Conservation (phyloP, 1,139 yeast species). For the Taiozyma onychis region DNA sequence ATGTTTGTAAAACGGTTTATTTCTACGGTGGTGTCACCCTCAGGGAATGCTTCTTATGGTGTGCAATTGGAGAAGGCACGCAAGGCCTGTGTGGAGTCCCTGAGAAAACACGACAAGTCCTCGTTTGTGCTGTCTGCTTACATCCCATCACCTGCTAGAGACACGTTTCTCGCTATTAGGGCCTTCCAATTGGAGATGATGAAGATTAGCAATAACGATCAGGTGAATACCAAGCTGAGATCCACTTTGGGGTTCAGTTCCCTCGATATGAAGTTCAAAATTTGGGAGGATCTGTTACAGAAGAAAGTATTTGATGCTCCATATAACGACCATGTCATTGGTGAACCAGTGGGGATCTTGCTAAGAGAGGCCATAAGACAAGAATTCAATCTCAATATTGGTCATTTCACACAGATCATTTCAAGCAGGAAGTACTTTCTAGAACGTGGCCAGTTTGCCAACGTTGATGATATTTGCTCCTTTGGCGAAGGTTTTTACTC, state of each 20-base stretch:
- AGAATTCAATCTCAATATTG: constrained; percentile 46
- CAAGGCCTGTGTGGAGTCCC: constrained; percentile 6
- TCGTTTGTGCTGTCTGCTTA: constrained; percentile 64
- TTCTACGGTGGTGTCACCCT: constrained; percentile 1
- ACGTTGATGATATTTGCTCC: constrained; percentile 57
- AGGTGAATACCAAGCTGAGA: constrained; percentile 23
- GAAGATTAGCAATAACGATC: constrained; percentile 45
- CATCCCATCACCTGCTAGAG: constrained; percentile 60
- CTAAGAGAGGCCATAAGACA: constrained; percentile 43
- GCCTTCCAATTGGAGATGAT: constrained; percentile 68
- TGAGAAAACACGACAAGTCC: constrained; percentile 52
- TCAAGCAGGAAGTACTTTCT: constrained; percentile 55
- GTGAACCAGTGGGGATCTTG: constrained; percentile 66
- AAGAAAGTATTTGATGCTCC: constrained; percentile 38
- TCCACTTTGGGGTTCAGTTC: constrained; percentile 39
- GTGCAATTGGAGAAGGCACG: constrained; percentile 11
- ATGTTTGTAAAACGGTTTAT: not conserved
- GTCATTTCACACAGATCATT: constrained; percentile 54
- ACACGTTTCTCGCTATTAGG: constrained; percentile 61
- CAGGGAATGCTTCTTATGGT: not conserved
- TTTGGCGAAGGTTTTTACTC: constrained; percentile 81
- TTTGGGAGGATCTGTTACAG: constrained; percentile 52
- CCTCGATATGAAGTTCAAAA: constrained; percentile 50
- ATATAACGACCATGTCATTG: constrained; percentile 33
- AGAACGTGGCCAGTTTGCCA: constrained; percentile 41